Conservation (phyloP, 2,329 filamentous ascomycete species). For the Ustilaginoidea virens region DNA sequence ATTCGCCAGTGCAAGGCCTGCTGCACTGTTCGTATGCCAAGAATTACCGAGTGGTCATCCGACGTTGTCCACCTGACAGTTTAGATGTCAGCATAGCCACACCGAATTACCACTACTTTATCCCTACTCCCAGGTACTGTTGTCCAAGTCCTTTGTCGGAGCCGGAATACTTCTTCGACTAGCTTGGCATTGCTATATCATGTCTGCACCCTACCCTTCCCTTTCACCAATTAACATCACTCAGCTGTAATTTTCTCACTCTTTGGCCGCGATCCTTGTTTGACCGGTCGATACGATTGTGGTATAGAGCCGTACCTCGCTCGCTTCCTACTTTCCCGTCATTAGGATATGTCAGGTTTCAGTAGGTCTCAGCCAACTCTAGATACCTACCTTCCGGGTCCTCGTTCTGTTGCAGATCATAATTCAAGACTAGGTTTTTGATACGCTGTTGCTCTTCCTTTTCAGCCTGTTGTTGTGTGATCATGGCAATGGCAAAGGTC, state of each 20-base stretch:
- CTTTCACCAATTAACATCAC: constrained; percentile 89
- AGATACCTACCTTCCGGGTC: constrained; percentile 67
- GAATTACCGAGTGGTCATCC: too few species aligned
- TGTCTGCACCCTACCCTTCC: neutral
- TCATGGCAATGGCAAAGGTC: constrained; percentile 91
- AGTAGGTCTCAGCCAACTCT: neutral
- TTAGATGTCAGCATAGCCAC: too few species aligned
- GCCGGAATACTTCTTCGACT: too few species aligned
- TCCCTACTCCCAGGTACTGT: too few species aligned
- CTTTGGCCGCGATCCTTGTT: constrained; percentile 60
- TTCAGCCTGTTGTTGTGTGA: constrained; percentile 85
- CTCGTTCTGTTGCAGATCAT: constrained; percentile 77
- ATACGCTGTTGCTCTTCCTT: constrained; percentile 95
- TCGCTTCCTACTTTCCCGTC: constrained; percentile 27
- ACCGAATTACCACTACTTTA: too few species aligned
- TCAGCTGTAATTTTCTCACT: constrained; percentile 80
- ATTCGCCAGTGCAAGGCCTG: too few species aligned
- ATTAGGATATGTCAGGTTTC: neutral
- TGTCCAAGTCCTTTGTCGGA: too few species aligned
- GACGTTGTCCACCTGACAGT: too few species aligned
- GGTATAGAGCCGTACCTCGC: constrained; percentile 29
- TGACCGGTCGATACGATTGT: constrained; percentile 40
- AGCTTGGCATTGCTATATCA: too few species aligned
- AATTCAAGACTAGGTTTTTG: constrained; percentile 93
- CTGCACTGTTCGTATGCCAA: too few species aligned